Conservation (phyloP, 257 asterid species). For the Solanum ahanhuiri region DNA sequence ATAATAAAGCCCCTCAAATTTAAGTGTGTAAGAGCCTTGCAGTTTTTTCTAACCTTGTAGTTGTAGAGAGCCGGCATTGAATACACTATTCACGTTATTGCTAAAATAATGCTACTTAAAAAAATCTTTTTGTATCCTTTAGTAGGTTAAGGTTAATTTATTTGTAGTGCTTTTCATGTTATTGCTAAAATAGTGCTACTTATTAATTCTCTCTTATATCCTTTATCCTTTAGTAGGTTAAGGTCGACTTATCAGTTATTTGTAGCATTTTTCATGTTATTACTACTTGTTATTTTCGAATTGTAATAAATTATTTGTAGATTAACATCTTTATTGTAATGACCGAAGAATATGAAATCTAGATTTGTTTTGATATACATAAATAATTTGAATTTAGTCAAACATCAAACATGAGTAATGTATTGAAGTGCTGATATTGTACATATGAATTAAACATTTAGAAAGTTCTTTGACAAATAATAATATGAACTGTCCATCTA, state of each 20-base stretch:
- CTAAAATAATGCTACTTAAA: not conserved
- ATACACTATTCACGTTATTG: not conserved
- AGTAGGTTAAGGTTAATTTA: not conserved
- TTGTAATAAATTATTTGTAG: not conserved
- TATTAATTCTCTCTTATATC: not conserved
- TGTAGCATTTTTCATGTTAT: not conserved
- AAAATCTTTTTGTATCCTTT: not conserved
- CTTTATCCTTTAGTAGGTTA: not conserved
- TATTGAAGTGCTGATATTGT: not conserved
- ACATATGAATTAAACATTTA: not conserved
- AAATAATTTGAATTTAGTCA: not conserved
- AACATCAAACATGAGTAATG: not conserved
- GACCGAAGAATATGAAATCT: not conserved
- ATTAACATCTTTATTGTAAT: not conserved
- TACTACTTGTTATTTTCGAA: not conserved
- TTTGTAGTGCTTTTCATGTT: not conserved
- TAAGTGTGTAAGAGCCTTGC: not conserved
- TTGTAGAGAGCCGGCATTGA: not conserved
- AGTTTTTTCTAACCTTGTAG: not conserved
- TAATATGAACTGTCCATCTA: not conserved
- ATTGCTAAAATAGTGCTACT: not conserved
- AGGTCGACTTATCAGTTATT: not conserved
- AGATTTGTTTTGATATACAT: not conserved
- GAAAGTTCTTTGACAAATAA: not conserved
- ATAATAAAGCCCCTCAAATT: not conserved